A percentile compares a stretch with the other conserved stretches of the same genome.
Conservation (phyloP, 148 eudicot genomes). For the Oxyria digyna region DNA sequence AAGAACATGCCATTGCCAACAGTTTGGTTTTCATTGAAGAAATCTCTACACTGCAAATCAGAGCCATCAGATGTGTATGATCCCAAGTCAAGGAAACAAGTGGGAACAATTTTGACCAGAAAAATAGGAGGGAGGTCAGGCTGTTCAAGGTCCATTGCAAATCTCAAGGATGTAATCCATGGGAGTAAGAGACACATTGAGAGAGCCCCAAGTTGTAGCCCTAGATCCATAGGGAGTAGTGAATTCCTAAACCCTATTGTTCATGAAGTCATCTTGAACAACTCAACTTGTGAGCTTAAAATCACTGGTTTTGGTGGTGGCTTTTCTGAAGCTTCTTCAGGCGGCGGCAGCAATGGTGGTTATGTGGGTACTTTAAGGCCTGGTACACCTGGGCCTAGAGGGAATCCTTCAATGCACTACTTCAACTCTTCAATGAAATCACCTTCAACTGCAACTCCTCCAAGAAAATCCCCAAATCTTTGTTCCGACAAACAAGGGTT, state of each 20-base stretch:
- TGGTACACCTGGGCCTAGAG: constrained; percentile 90
- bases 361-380: too few relatives aligned
- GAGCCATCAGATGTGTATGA: constrained; percentile 80
- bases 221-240: constrained; percentile 91
- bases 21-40: constrained; percentile 93
- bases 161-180: constrained; percentile 85
- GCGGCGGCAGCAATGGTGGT: constrained; percentile 17
- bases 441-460: constrained; percentile 6
- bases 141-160: constrained; percentile 92
- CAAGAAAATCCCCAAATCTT: constrained; percentile 30
- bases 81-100: constrained; percentile 43
- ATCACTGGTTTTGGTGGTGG: constrained; percentile 66
- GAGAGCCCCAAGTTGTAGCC: constrained; percentile 70
- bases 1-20: constrained; percentile 27
- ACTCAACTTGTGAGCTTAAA: constrained; percentile 78
- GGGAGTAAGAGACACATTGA: constrained; percentile 87
- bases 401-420: constrained; percentile 69
- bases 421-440: constrained; percentile 21
- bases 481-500: too few relatives aligned
- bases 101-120: constrained; percentile 45
- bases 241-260: constrained; percentile 89
- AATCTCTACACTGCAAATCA: constrained; percentile 78
- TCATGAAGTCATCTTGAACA: constrained; percentile 80
- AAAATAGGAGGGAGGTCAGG: constrained; percentile 71
- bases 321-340: constrained; percentile 20